These are phyloP conservation scores for Tulasnella sp. DNA, from an alignment of 768 basidiomycete genomes.

Conservation along the genomic window DNA sequence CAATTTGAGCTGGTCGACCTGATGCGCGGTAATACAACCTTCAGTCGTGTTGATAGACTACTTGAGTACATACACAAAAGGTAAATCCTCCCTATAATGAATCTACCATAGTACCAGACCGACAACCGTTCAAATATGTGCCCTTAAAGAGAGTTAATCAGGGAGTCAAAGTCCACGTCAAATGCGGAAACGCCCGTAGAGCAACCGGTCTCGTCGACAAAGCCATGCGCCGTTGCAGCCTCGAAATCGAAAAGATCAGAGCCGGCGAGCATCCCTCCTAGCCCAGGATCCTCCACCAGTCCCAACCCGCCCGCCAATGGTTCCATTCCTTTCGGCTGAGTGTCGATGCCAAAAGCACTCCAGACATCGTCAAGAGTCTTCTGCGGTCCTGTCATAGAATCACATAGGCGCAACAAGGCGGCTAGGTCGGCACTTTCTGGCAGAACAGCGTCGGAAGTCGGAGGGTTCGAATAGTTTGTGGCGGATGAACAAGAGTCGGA, in stretches of 20 bases:
- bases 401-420: background rate
- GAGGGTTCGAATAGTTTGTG: background rate
- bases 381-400: background rate
- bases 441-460: background rate
- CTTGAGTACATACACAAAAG: too few species aligned
- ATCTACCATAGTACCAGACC: too few species aligned
- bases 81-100: too few species aligned
- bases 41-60: too few species aligned
- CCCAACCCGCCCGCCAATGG: background rate
- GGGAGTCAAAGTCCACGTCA: too few species aligned
- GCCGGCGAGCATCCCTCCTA: background rate
- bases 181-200: too few species aligned
- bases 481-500: background rate
- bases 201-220: too few species aligned
- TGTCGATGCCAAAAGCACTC: slow-evolving; percentile 7
- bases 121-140: too few species aligned
- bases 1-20: too few species aligned
- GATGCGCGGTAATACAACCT: too few species aligned
- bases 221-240: background rate
- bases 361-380: background rate
- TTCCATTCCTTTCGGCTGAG: background rate
- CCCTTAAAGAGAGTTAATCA: too few species aligned
- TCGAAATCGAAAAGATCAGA: slow-evolving; percentile 12
- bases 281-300: background rate
- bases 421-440: background rate